Evolutionary conservation across 2,329 filamentous ascomycete species (phyloP).

Genomic region (Aspergillus arachidicola): DNA sequence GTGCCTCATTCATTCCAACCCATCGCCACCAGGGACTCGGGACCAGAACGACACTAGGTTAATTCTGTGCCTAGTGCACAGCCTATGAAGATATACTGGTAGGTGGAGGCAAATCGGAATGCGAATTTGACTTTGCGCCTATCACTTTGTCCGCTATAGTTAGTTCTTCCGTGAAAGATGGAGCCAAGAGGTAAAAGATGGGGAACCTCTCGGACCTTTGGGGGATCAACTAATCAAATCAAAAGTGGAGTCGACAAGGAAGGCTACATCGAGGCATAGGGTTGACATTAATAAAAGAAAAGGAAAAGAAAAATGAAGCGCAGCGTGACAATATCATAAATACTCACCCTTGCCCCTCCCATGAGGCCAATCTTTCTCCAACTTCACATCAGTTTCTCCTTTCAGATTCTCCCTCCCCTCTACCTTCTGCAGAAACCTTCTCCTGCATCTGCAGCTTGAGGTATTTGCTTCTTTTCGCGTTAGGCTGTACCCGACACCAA

Average conservation of each 20-base stretch:
- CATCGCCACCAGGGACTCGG: conserved; percentile 8
- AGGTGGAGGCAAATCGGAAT: conserved; percentile 4
- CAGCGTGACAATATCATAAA: conserved; percentile 9
- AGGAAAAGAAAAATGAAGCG: conserved; percentile 1
- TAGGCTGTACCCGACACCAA: conserved; percentile 11
- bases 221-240: conserved; percentile 6
- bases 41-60: neutral
- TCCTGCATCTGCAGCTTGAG: conserved; percentile 1
- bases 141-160: conserved; percentile 2
- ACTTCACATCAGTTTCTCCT: conserved; percentile 2
- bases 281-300: conserved; percentile 9
- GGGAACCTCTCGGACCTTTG: conserved; percentile 9
- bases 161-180: conserved; percentile 7
- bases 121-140: conserved; percentile 2
- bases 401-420: neutral
- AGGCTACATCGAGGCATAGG: conserved; percentile 1
- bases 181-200: conserved; percentile 9
- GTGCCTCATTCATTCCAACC: conserved; percentile 3
- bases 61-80: neutral
- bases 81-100: conserved; percentile 10
- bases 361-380: neutral
- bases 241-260: conserved; percentile 10
- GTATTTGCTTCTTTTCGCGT: conserved; percentile 6
- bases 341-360: conserved; percentile 11
- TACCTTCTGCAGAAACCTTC: neutral